Percentiles rank a stretch among this genome's conserved stretches.
Evolutionary conservation across 225 moss, liverwort and hornwort genomes (phyloP).

Genomic region (Rhytidiadelphus loreus): DNA sequence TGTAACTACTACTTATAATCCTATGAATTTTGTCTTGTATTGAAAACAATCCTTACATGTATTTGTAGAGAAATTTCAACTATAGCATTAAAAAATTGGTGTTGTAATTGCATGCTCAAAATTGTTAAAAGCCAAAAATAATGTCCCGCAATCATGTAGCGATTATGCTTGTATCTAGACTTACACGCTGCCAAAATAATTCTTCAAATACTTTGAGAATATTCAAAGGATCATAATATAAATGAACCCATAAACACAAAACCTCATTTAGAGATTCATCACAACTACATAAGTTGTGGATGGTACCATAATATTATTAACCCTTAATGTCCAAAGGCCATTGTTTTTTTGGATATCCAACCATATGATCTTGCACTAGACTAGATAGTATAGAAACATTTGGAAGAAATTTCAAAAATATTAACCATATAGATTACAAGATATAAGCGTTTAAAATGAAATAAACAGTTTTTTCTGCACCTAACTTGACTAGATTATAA

Average conservation of each 20-base stretch:
- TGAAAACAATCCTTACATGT: neutral
- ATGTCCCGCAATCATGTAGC: fast-evolving
- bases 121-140: neutral
- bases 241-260: neutral
- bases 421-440: fast-evolving
- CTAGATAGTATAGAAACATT: neutral
- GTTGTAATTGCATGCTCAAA: neutral
- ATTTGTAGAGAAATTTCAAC: fast-evolving
- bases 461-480: neutral
- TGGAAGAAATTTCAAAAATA: neutral
- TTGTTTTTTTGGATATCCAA: neutral
- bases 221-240: neutral
- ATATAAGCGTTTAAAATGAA: neutral
- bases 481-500: fast-evolving
- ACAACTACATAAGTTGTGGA: neutral
- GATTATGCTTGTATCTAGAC: too few relatives aligned
- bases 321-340: fast-evolving
- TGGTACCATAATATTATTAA: neutral
- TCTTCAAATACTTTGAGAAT: neutral
- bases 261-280: neutral
- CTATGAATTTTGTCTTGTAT: neutral
- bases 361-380: neutral
- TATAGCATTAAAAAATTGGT: too few relatives aligned
- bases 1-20: neutral
- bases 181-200: too few relatives aligned